A percentile compares a stretch with the other conserved stretches of the same genome.
Evolutionary conservation across 176 grass and related monocot genomes (phyloP).

Genomic region (Aegilops sharonensis): DNA sequence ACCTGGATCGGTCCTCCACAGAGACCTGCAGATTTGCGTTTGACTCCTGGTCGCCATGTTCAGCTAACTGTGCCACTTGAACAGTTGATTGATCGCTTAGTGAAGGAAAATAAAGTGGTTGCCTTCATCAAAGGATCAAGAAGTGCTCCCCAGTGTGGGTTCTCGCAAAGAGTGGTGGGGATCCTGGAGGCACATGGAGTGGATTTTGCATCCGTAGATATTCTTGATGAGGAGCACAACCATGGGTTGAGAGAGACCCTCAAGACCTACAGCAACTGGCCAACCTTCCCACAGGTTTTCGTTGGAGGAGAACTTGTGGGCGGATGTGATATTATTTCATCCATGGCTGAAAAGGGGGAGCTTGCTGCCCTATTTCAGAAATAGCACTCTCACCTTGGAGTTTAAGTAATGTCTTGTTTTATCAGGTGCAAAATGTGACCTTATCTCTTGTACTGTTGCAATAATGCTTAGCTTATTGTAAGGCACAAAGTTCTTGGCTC

Average conservation of each 20-base stretch:
- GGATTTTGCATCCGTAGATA: conserved; percentile 71
- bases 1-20: conserved; percentile 68
- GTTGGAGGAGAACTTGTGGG: conserved; percentile 77
- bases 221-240: conserved; percentile 96
- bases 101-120: conserved; percentile 92
- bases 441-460: not conserved
- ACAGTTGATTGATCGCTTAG: conserved; percentile 67
- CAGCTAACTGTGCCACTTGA: conserved; percentile 73
- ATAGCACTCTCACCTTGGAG: conserved; percentile 23
- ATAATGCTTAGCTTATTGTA: conserved; percentile 4
- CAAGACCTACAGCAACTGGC: conserved; percentile 92
- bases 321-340: conserved; percentile 80
- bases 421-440: not conserved
- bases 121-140: conserved; percentile 98
- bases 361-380: conserved; percentile 65
- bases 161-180: conserved; percentile 83
- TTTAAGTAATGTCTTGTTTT: conserved; percentile 4
- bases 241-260: conserved; percentile 69
- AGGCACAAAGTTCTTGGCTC: not conserved
- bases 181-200: conserved; percentile 78
- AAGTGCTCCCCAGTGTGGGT: conserved; percentile 81
- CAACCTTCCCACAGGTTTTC: conserved; percentile 88
- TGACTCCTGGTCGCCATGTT: conserved; percentile 89
- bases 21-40: conserved; percentile 54
- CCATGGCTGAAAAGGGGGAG: conserved; percentile 89